Evolutionary conservation across 176 grass and related monocot genomes (phyloP).

Genomic region (Oropetium thomaeum): DNA sequence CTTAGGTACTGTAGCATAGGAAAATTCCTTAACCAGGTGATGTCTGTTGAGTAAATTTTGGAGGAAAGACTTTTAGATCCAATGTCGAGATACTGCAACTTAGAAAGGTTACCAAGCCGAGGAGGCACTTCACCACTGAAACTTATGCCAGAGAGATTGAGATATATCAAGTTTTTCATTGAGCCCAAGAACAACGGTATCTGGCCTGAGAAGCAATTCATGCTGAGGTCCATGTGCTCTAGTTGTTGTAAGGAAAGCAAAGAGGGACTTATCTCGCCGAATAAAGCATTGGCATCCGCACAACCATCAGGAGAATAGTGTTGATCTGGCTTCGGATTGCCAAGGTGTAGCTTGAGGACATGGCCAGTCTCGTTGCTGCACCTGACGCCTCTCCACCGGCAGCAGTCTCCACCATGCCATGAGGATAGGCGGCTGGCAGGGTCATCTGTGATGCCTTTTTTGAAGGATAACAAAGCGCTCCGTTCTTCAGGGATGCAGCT

Average conservation of each 20-base stretch:
- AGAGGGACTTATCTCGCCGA: slow-evolving; percentile 30
- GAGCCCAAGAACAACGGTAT: slow-evolving; percentile 18
- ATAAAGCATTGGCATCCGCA: neutral
- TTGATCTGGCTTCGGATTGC: neutral
- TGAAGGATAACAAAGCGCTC: slow-evolving; percentile 26
- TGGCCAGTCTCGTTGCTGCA: slow-evolving; percentile 41
- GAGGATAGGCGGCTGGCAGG: neutral
- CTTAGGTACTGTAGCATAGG: too few relatives aligned
- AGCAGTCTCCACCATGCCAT: slow-evolving; percentile 28
- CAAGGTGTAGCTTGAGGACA: slow-evolving; percentile 20
- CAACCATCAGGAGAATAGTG: neutral
- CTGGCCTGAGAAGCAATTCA: neutral
- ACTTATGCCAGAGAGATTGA: slow-evolving; percentile 12
- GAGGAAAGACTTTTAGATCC: neutral
- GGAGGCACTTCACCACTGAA: neutral
- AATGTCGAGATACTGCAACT: slow-evolving; percentile 27
- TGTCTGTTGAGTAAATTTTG: too few relatives aligned
- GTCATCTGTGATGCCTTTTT: slow-evolving; percentile 19
- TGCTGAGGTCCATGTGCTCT: slow-evolving; percentile 37
- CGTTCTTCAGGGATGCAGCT: slow-evolving; percentile 29
- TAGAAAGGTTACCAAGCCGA: slow-evolving; percentile 38
- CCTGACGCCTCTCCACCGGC: slow-evolving; percentile 28
- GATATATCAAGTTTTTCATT: slow-evolving; percentile 17
- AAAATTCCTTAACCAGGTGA: too few relatives aligned
- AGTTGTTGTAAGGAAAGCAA: slow-evolving; percentile 23